Percentiles rank a stretch among this genome's conserved stretches.
Conservation (phyloP, 108 stramenopile species). For the Discostella stelligeroides region DNA sequence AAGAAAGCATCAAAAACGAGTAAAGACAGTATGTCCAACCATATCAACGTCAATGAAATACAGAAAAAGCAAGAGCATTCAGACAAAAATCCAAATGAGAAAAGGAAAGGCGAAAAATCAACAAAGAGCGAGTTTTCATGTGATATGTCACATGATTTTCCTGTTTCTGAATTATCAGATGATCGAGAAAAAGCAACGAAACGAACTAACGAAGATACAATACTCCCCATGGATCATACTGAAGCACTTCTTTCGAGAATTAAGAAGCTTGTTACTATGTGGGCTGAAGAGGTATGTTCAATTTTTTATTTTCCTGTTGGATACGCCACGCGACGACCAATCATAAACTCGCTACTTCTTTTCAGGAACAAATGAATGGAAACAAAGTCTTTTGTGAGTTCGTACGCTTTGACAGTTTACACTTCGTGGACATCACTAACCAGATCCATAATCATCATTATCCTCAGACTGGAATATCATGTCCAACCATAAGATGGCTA, state of each 20-base stretch:
- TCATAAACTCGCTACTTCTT: background rate
- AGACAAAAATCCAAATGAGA: slow-evolving; percentile 13
- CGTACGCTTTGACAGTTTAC: background rate
- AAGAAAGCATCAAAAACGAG: slow-evolving; percentile 45
- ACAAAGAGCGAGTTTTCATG: slow-evolving; percentile 14
- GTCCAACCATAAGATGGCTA: slow-evolving; percentile 58
- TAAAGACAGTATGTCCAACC: slow-evolving; percentile 7
- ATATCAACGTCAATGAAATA: slow-evolving; percentile 41
- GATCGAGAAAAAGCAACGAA: slow-evolving; percentile 23
- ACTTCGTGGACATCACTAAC: background rate
- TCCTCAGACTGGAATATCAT: slow-evolving; percentile 87
- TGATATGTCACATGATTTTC: background rate
- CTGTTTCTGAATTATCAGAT: slow-evolving; percentile 5
- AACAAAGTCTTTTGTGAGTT: slow-evolving; percentile 80
- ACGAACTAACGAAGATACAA: slow-evolving; percentile 21
- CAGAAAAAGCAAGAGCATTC: slow-evolving; percentile 16
- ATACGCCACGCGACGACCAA: too few species aligned
- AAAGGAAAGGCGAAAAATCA: background rate
- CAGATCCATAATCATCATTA: background rate
- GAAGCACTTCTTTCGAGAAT: slow-evolving; percentile 56
- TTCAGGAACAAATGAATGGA: slow-evolving; percentile 72
- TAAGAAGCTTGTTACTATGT: slow-evolving; percentile 69
- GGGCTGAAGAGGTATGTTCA: slow-evolving; percentile 79
- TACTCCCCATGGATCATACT: slow-evolving; percentile 63
- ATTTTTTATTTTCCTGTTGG: slow-evolving; percentile 39